Conservation (phyloP, 1,284 basidiomycete species). For the Fomitopsis schrenkii region DNA sequence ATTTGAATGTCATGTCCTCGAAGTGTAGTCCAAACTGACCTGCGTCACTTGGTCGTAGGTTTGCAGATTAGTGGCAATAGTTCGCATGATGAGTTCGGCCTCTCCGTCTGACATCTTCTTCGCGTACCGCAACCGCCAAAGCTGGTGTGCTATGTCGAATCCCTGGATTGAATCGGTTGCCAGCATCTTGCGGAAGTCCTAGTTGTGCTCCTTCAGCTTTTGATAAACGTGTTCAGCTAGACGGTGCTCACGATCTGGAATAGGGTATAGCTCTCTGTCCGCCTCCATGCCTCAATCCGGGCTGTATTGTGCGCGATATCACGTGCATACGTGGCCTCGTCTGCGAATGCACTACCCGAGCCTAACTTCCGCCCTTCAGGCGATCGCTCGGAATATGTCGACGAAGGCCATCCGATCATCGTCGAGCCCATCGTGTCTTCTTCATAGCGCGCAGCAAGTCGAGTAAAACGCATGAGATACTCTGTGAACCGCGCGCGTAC, state of each 20-base stretch:
- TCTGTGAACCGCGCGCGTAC: slow-evolving; percentile 80
- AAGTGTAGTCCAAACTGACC: slow-evolving; percentile 40
- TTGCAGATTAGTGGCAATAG: slow-evolving; percentile 64
- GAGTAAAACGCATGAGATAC: slow-evolving; percentile 71
- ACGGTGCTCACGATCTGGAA: slow-evolving; percentile 45
- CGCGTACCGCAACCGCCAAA: slow-evolving; percentile 61
- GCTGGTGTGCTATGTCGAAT: slow-evolving; percentile 73
- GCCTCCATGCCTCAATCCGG: slow-evolving; percentile 79
- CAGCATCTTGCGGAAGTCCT: slow-evolving; percentile 54
- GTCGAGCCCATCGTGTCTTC: slow-evolving; percentile 65
- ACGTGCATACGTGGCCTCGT: slow-evolving; percentile 51
- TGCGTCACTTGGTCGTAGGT: slow-evolving; percentile 89
- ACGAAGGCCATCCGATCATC: slow-evolving; percentile 56
- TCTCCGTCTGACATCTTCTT: slow-evolving; percentile 63
- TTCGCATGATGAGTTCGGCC: slow-evolving; percentile 71
- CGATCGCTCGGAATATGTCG: slow-evolving; percentile 36
- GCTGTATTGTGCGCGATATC: slow-evolving; percentile 68
- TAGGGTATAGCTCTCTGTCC: slow-evolving; percentile 63
- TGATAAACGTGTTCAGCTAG: background rate
- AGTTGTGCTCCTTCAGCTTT: background rate
- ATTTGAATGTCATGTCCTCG: background rate
- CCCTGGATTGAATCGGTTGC: slow-evolving; percentile 48
- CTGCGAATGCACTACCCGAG: slow-evolving; percentile 64
- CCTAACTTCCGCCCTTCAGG: slow-evolving; percentile 47
- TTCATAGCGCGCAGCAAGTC: slow-evolving; percentile 76